Base-by-base conservation (phyloP, 305 asterid genomes). In the Fraxinus floribunda region DNA sequence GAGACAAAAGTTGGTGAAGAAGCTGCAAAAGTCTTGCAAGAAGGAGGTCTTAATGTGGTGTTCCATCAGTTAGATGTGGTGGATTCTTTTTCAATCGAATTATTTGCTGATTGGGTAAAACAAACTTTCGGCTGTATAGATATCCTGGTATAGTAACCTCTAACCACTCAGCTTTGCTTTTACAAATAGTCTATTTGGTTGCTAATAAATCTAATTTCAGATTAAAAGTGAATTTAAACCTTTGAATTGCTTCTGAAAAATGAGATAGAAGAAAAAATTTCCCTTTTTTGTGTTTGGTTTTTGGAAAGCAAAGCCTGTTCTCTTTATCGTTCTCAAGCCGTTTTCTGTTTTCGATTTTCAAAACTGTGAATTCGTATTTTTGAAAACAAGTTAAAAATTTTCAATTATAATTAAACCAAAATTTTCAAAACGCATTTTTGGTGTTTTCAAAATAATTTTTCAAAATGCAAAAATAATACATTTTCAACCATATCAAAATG, bases 111-210 rank as follows among this genome's bases (percentile, higher is more conserved):
- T 3, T 92, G 97, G 98, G 84, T 91, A 81, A 87, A 85, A 80
- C 89, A 88, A 84, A 88, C 64, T 52, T 92, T 88, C 82, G 97
- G 97, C 11, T 94, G 97, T 55, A 49, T 95, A 66, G 95, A 94
- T 86, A 91, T 94, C 83, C 82, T 95, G 97, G 98, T 95, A 91
- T 0, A 82, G 82, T 41, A 24, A 46, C 71, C 80, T 38, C 49
- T 62, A 30, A 46, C 57, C 81, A 46, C 49, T 71, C 66, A 62
- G 38, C 5, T 84, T 76, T 32, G 76, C 57, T 80, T 9, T 11
- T 46, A 64, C 83, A 15, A 46, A 72, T 79, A 16, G 20, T 46
- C 77, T 22, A 0, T 68, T 83, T 22, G 57, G 52, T 6, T 30
- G 4, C 73, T n/a, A 57, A 75, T 30, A 55, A 35, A 39, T 79